These are phyloP conservation scores for Penicillium salamii DNA, from an alignment of 495 filamentous ascomycete genomes.

Conservation along the genomic window DNA sequence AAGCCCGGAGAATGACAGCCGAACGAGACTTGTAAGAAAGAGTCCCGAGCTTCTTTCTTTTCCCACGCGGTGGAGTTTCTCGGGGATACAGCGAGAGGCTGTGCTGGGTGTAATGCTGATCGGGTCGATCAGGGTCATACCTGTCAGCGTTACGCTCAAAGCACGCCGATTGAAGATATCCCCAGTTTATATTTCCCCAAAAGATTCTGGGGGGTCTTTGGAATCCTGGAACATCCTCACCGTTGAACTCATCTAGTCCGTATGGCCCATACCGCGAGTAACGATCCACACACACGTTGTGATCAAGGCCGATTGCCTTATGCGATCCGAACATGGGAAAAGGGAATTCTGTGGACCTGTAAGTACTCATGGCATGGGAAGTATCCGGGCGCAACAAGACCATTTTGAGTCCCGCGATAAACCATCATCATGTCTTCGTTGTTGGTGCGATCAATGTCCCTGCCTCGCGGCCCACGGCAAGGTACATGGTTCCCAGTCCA, in stretches of 20 bases:
- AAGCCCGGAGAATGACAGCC: conserved; percentile 64
- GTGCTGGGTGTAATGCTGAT: conserved; percentile 1
- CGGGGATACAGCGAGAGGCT: not conserved
- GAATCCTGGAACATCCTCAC: not conserved
- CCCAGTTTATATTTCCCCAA: not conserved
- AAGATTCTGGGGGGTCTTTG: not conserved
- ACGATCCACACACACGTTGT: conserved; percentile 44
- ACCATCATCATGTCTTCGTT: conserved; percentile 5
- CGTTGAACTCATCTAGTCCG: conserved; percentile 35
- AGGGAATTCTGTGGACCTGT: conserved; percentile 22
- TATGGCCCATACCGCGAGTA: conserved; percentile 46
- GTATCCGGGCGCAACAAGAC: not conserved
- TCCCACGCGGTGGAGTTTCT: too few relatives aligned
- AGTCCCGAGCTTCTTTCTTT: not conserved
- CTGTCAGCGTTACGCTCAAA: conserved; percentile 2
- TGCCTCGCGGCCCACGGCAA: not conserved
- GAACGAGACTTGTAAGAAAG: conserved; percentile 39
- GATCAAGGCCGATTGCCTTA: conserved; percentile 37
- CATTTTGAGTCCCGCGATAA: conserved; percentile 1
- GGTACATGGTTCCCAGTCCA: not conserved
- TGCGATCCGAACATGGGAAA: conserved; percentile 39
- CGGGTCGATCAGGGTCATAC: not conserved
- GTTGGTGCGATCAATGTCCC: not conserved
- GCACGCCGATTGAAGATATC: conserved; percentile 1
- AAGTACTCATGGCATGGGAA: not conserved